Evolutionary conservation across 495 filamentous ascomycete genomes (phyloP).

Genomic region (Neurospora sublineolata): DNA sequence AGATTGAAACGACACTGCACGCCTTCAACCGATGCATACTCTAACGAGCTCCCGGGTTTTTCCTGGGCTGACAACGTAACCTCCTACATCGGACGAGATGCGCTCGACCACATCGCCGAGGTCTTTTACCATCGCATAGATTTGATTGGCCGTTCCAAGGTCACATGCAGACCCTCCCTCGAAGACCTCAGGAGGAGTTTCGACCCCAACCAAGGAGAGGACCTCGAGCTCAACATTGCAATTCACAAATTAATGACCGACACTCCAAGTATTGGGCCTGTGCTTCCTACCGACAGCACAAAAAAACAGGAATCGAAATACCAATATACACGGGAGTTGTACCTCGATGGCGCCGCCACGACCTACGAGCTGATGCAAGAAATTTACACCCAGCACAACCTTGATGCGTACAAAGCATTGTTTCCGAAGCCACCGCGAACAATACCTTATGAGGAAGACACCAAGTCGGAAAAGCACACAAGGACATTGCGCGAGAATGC

Average conservation of each 20-base stretch:
- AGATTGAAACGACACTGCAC: constrained; percentile 15
- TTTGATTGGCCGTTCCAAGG: not conserved
- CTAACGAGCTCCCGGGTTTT: constrained; percentile 3
- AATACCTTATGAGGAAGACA: not conserved
- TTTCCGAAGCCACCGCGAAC: not conserved
- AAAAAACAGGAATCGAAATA: not conserved
- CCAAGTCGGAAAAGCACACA: not conserved
- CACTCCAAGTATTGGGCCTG: not conserved
- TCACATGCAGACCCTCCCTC: constrained; percentile 2
- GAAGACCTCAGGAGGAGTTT: constrained; percentile 4
- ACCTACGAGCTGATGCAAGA: not conserved
- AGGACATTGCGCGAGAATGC: not conserved
- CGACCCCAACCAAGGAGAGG: not conserved
- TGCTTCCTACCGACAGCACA: not conserved
- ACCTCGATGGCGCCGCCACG: not conserved
- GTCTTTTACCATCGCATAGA: not conserved
- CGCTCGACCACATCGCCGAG: not conserved
- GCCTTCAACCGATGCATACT: not conserved
- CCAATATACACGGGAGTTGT: not conserved
- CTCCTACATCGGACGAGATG: constrained; percentile 8
- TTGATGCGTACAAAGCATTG: not conserved
- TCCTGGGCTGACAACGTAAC: constrained; percentile 7
- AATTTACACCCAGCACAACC: not conserved
- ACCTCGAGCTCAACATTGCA: constrained; percentile 9
- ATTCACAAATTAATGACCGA: constrained; percentile 7